Evolutionary conservation across 306 rosid species (phyloP).

Genomic region (Styphnolobium japonicum): DNA sequence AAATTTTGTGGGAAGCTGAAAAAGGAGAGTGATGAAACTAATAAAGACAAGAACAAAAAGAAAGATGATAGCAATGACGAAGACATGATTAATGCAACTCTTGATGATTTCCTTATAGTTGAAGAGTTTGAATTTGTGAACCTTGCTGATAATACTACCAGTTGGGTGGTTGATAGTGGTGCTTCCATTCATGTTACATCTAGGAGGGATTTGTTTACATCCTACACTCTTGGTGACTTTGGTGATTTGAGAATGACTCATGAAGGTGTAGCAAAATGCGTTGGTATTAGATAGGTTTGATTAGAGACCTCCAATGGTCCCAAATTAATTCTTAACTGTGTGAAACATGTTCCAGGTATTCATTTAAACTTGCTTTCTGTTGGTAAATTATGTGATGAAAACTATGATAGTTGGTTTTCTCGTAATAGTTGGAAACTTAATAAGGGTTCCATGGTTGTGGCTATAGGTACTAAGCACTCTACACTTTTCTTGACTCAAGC

Average conservation of each 20-base stretch:
- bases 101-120: neutral
- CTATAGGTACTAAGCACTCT: too few species aligned
- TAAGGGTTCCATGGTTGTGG: too few species aligned
- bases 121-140: neutral
- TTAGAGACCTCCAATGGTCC: too few species aligned
- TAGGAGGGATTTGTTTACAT: neutral
- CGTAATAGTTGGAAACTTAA: too few species aligned
- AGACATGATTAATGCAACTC: neutral
- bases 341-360: too few species aligned
- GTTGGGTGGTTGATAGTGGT: neutral
- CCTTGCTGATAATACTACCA: neutral
- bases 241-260: neutral
- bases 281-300: too few species aligned
- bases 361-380: too few species aligned
- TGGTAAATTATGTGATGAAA: too few species aligned
- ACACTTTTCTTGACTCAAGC: neutral
- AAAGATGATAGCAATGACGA: neutral
- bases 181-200: neutral
- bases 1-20: neutral
- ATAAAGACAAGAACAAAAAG: neutral
- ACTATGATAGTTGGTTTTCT: too few species aligned
- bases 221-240: neutral
- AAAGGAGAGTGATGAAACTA: neutral
- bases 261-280: neutral
- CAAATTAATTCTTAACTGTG: too few species aligned